Evolutionary conservation across 345 rosid species (phyloP), one percentile per base, ranked within the genome.

Genomic region (Noccaea bulbosa): DNA sequence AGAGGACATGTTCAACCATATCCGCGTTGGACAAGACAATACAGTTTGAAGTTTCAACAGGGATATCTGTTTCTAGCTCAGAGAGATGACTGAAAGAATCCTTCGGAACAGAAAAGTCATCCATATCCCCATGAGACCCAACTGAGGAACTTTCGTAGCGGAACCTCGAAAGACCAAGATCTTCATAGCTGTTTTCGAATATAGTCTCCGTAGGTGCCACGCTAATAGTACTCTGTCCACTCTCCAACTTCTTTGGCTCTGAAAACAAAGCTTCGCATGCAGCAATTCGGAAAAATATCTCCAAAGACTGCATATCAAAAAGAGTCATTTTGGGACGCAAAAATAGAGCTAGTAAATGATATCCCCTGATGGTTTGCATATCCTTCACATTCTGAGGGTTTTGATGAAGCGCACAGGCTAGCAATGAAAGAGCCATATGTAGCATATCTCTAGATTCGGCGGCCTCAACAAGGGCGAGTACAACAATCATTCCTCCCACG

Each of bases 251-350:
- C 82, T 83, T 95, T 54, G 98, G 98, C 77, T 95, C 93, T 69
- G 88, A 90, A 83, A 92, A 92, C 65, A 96, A 92, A 78, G 99
- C 99, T 86, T 95, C 92, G 60, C 99, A 95, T 55, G 99, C 99
- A 74, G 99, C 98, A 78, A 92, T 90, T 77, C 88, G 97, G 71
- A 95, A 95, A 81, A 95, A 95, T 51, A 89, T 85, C 84, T 92
- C 98, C 69, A 95, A 90, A 69, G 85, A 86, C 81, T 90, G 98
- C 97, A 90, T 92, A 76, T 95, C 99, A 83, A 95, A 86, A 33
- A 95, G 78, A 22, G 87, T 74, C 89, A 95, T 90, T 75, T 89
- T 86, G 55, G 86, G 89, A 55, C 83, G 99, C 78, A 95, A 81
- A 86, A 95, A 95, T 67, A 95, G 83, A 72, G 98, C 87, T 65